Evolutionary conservation across 2,329 filamentous ascomycete genomes (phyloP).

Genomic region (Colletotrichum chlorophyti): DNA sequence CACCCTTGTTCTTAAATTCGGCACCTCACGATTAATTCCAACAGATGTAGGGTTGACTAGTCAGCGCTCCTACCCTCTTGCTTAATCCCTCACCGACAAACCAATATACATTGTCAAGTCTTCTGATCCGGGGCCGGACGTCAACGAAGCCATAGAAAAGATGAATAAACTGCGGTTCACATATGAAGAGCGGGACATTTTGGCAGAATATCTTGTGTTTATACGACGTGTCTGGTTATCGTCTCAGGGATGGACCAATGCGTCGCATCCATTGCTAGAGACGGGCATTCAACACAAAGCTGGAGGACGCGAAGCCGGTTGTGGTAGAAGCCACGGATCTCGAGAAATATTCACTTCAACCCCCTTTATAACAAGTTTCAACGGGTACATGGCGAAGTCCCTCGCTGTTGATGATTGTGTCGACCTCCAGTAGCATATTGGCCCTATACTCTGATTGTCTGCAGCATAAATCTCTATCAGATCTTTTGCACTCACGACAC

Average conservation of each 20-base stretch:
- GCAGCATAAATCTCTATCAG: too few species aligned
- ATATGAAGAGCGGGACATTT: constrained; percentile 30
- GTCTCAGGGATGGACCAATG: too few species aligned
- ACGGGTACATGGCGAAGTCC: constrained; percentile 35
- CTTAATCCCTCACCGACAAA: constrained; percentile 30
- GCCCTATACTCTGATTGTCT: constrained; percentile 72
- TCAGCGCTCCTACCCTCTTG: too few species aligned
- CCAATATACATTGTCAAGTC: constrained; percentile 26
- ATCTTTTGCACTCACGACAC: too few species aligned
- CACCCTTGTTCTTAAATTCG: not conserved
- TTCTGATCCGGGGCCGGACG: constrained; percentile 12
- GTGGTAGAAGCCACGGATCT: constrained; percentile 34
- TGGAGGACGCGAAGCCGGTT: not conserved
- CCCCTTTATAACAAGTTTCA: constrained; percentile 20
- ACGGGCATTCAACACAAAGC: not conserved
- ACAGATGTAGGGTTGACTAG: too few species aligned
- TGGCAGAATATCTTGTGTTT: constrained; percentile 31
- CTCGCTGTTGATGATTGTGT: constrained; percentile 66
- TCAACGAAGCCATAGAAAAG: not conserved
- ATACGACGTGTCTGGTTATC: too few species aligned
- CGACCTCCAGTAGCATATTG: constrained; percentile 62
- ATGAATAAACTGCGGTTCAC: constrained; percentile 1
- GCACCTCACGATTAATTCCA: not conserved
- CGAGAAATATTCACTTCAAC: constrained; percentile 40
- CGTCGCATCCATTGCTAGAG: not conserved